These are phyloP conservation scores for Nowakowskiella sp. DNA, from an alignment of 192 early-diverging fungal species.

Conservation along the genomic window DNA sequence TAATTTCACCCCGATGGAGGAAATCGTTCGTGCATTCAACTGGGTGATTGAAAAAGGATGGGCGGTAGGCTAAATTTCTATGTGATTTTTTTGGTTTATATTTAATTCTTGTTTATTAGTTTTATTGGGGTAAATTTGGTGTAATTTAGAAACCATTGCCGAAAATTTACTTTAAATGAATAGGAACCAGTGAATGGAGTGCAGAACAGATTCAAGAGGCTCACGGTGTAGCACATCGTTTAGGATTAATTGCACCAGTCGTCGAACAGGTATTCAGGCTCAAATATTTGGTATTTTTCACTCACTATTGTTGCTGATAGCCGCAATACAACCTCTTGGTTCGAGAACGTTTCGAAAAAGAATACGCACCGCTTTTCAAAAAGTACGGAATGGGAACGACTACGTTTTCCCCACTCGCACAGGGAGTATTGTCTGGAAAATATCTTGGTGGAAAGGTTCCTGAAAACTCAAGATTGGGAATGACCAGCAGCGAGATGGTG, in stretches of 20 bases:
- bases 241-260: constrained; percentile 63
- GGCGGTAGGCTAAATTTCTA: no score
- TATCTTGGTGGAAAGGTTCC: constrained; percentile 50
- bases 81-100: background rate
- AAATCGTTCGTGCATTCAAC: constrained; percentile 79
- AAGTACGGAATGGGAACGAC: constrained; percentile 62
- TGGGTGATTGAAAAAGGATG: constrained; percentile 68
- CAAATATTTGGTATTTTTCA: constrained; percentile 16
- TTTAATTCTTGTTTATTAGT: background rate
- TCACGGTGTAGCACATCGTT: constrained; percentile 52
- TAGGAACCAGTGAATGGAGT: constrained; percentile 67
- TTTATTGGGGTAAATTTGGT: no score
- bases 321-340: constrained; percentile 84
- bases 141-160: no score
- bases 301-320: constrained; percentile 40
- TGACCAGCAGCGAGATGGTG: constrained; percentile 53
- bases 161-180: constrained; percentile 20
- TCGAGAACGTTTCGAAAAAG: constrained; percentile 65
- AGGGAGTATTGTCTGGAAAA: constrained; percentile 36
- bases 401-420: constrained; percentile 73
- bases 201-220: constrained; percentile 71
- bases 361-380: constrained; percentile 64
- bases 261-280: constrained; percentile 16
- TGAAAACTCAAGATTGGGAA: constrained; percentile 53
- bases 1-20: constrained; percentile 69